Evolutionary conservation across 2,329 filamentous ascomycete genomes (phyloP), one percentile per base, ranked within the genome.

Genomic region (Alternaria sp.): DNA sequence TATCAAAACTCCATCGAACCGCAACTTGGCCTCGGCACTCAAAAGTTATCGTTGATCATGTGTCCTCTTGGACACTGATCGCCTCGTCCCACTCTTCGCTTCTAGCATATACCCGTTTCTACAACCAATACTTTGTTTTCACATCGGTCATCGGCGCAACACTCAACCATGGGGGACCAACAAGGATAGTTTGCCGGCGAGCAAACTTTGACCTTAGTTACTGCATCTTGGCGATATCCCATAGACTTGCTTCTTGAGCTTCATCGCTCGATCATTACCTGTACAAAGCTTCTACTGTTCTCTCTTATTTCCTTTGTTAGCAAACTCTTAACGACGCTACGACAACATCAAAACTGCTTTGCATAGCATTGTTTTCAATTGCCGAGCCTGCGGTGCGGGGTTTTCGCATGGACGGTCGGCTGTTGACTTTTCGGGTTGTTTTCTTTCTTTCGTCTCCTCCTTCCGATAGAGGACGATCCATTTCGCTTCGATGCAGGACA

Each of bases 181-280:
- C 58, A 60, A 55, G 53, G 53, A 63, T 59, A 30, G 62, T 63
- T 59, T 66, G 65, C 67, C 63, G 71, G 63, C 63, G 70, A 53
- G 70, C 69, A 71, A 58, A 65, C 58, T 59, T 46, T 37, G 44
- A 58, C 66, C 58, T 61, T 46, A 23, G 44, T 58, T 43, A 59
- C 62, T 69, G 64, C 49, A 64, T 60, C 65, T 68, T 65, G 59
- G 71, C 71, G 71, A 76, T 76, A 76, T 75, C 72, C 71, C 60
- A 71, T 76, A 74, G 73, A 72, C 65, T 74, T 71, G 64, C 63
- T 71, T 67, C 58, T 58, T 68, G 72, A 66, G 68, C 68, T 72
- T 74, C 71, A 60, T 60, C 69, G 74, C 66, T 71, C 67, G 46
- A 58, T 67, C 46, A 43, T n/a, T 46, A 55, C 58, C 45, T 66